phyloP scores from a whole-genome alignment of 345 rosid genomes.

The Bretschneidera sinensis region DNA sequence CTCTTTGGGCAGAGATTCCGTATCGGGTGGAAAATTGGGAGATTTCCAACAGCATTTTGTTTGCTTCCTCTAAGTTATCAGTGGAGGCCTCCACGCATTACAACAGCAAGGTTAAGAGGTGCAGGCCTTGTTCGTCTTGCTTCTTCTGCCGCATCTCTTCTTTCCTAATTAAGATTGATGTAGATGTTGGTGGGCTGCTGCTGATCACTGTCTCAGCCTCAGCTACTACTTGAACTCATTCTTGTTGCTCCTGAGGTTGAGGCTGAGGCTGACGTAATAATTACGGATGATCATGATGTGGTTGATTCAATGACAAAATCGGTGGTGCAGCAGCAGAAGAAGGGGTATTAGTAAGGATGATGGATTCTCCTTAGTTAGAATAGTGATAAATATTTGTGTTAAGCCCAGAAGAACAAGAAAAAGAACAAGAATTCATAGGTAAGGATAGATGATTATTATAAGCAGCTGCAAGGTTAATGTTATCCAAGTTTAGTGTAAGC shows the following conservation, averaged over 20 bases:
- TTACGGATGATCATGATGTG: slow-evolving; percentile 9
- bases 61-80: slow-evolving; percentile 83
- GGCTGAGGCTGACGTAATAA: slow-evolving; percentile 12
- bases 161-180: slow-evolving; percentile 33
- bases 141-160: slow-evolving; percentile 76
- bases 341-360: slow-evolving; percentile 9
- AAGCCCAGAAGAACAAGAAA: slow-evolving; percentile 19
- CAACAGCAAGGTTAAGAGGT: slow-evolving; percentile 80
- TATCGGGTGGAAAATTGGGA: slow-evolving; percentile 86
- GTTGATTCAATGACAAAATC: slow-evolving; percentile 27
- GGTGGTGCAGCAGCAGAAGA: slow-evolving; percentile 22
- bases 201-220: slow-evolving; percentile 41
- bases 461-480: slow-evolving; percentile 20
- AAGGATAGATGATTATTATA: too few species aligned
- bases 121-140: slow-evolving; percentile 87
- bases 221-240: slow-evolving; percentile 44
- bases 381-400: slow-evolving; percentile 9
- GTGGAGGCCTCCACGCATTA: slow-evolving; percentile 98
- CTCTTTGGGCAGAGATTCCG: slow-evolving; percentile 95
- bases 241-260: slow-evolving; percentile 26
- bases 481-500: slow-evolving; percentile 30
- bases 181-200: slow-evolving; percentile 21
- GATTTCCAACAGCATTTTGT: slow-evolving; percentile 82
- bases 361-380: too few species aligned
- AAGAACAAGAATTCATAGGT: too few species aligned